Conservation (phyloP, 495 filamentous ascomycete species). For the Copromyces sp. region DNA sequence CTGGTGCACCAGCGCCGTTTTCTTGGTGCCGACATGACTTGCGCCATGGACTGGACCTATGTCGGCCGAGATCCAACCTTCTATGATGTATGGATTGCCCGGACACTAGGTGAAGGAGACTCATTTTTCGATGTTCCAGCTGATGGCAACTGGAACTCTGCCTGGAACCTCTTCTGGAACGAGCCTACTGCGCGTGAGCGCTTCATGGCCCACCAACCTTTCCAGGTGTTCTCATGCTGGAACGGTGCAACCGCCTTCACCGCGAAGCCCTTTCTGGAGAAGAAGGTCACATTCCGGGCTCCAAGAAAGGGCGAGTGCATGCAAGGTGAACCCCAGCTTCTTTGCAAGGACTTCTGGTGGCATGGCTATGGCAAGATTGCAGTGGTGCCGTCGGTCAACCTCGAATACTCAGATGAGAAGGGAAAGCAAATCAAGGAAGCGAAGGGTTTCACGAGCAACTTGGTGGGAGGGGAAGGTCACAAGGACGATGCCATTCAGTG, state of each 20-base stretch:
- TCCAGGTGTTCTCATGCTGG: slow-evolving; percentile 49
- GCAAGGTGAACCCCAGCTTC: slow-evolving; percentile 37
- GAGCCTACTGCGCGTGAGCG: slow-evolving; percentile 18
- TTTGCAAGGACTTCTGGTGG: slow-evolving; percentile 42
- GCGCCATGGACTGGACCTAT: slow-evolving; percentile 45
- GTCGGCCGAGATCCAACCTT: slow-evolving; percentile 29
- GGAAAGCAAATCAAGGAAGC: slow-evolving; percentile 28
- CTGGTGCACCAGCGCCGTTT: slow-evolving; percentile 32
- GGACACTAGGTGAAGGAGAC: slow-evolving; percentile 35
- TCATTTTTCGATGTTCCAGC: slow-evolving; percentile 39
- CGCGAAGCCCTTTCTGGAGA: slow-evolving; percentile 22
- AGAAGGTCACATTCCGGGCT: slow-evolving; percentile 25
- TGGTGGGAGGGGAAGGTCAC: slow-evolving; percentile 6
- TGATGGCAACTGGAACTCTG: slow-evolving; percentile 31
- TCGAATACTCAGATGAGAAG: slow-evolving; percentile 32
- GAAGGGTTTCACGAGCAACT: slow-evolving; percentile 31
- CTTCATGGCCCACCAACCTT: slow-evolving; percentile 23
- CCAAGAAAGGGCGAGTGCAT: slow-evolving; percentile 30
- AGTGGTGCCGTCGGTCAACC: slow-evolving; percentile 40
- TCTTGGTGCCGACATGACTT: slow-evolving; percentile 42
- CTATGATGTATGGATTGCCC: slow-evolving; percentile 44
- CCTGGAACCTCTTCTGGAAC: slow-evolving; percentile 39
- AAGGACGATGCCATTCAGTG: slow-evolving; percentile 9
- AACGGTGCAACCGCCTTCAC: slow-evolving; percentile 33
- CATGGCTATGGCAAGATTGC: slow-evolving; percentile 36